Evolutionary conservation across 495 filamentous ascomycete genomes (phyloP), one percentile per base, ranked within the genome.

Genomic region (Penicillium daleae): DNA sequence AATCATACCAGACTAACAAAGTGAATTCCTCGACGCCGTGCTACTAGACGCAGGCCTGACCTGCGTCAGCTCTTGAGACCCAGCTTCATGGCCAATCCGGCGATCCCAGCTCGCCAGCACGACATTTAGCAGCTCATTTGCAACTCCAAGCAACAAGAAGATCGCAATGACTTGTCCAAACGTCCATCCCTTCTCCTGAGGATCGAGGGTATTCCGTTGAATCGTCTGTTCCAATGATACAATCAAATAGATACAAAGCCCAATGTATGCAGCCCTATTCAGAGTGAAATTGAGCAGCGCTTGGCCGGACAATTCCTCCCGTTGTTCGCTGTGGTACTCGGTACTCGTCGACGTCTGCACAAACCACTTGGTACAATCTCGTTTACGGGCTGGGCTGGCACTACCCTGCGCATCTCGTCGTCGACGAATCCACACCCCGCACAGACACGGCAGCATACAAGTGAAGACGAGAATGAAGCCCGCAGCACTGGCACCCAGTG

Each of bases 161-260:
- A 67, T 67, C 9, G 65, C 65, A 64, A 67, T 61, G 27, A 67
- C 61, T 40, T 67, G 61, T 1, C 65, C 65, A 50, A 67, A 67
- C 1, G 61, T 64, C 65, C 65, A 67, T 1, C 61, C 57, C 27
- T 56, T 56, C 33, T 67, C 65, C 48, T 64, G 35, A 0, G 65
- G 62, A 15, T 61, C 57, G 31, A 64, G 57, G 22, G 52, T 21
- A 10, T 67, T 67, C 6, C 61, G 65, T 26, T 48, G 31, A 26
- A 67, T 64, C 19, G 62, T 64, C 65, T 67, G 62, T n/a, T 67
- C 65, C 53, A 67, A 48, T n/a, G 65, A 67, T 8, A 64, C 64
- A 24, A 66, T 66, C 57, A 66, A 29, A 15, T 66, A 66, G 22
- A 66, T 57, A 19, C 64, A 66, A 31, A 66, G 48, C 8, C 60